These are phyloP conservation scores for Penstemon davidsonii DNA, from an alignment of 257 asterid species.

Conservation along the genomic window DNA sequence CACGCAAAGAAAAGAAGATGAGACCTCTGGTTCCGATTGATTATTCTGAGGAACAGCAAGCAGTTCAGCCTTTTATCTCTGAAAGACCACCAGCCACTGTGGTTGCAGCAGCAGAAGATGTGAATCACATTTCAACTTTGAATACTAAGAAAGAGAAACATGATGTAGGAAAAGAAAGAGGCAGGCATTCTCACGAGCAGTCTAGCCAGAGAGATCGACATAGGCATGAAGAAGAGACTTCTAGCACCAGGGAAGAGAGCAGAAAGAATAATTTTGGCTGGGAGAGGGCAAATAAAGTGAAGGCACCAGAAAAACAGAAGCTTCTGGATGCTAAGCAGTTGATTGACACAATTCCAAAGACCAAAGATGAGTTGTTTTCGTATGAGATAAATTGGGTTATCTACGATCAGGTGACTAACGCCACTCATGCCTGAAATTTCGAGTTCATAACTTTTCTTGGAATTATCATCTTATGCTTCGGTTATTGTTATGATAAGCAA, in stretches of 20 bases:
- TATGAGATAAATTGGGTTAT: constrained; percentile 83
- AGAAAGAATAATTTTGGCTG: constrained; percentile 57
- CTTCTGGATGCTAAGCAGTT: constrained; percentile 91
- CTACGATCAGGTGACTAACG: constrained; percentile 74
- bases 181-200: constrained; percentile 71
- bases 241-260: constrained; percentile 55
- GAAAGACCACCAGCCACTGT: constrained; percentile 55
- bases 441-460: constrained; percentile 15
- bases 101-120: constrained; percentile 67
- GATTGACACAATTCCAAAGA: constrained; percentile 96
- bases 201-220: constrained; percentile 74
- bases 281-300: constrained; percentile 58
- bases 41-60: constrained; percentile 83
- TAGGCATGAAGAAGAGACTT: constrained; percentile 57
- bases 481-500: neutral
- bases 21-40: constrained; percentile 98
- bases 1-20: constrained; percentile 95
- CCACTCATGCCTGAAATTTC: constrained; percentile 22
- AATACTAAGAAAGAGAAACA: constrained; percentile 68
- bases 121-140: constrained; percentile 59
- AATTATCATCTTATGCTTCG: neutral
- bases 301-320: constrained; percentile 74
- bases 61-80: constrained; percentile 47
- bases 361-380: constrained; percentile 91
- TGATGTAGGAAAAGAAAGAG: constrained; percentile 66